phyloP scores from a whole-genome alignment of 768 basidiomycete species.

The Rhizopogon roseolus region DNA sequence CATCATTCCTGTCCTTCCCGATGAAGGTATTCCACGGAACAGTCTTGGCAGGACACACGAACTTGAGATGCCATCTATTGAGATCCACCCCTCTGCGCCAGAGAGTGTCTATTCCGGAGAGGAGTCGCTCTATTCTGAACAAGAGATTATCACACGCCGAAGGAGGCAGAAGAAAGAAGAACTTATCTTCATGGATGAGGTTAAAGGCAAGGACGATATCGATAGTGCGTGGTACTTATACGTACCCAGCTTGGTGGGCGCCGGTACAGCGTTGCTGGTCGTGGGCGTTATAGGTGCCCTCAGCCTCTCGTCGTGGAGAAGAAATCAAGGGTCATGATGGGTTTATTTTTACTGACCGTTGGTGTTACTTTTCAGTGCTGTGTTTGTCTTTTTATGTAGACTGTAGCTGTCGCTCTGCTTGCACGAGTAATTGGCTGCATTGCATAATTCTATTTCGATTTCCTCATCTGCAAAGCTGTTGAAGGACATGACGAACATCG shows the following conservation, averaged over 20 bases:
- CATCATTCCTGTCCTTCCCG: conserved; percentile 65
- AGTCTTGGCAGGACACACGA: conserved; percentile 30
- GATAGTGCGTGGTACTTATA: conserved; percentile 79
- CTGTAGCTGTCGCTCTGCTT: background rate
- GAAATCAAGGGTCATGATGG: conserved; percentile 54
- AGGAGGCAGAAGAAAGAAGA: conserved; percentile 58
- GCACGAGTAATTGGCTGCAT: background rate
- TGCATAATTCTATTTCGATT: background rate
- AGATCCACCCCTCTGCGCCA: conserved; percentile 31
- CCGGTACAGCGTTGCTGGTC: conserved; percentile 78
- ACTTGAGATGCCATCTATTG: conserved; percentile 67
- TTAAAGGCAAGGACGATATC: conserved; percentile 48
- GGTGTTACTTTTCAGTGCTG: conserved; percentile 5
- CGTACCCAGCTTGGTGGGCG: conserved; percentile 74
- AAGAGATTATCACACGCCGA: conserved; percentile 31
- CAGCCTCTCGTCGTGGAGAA: conserved; percentile 66
- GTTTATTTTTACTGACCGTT: background rate
- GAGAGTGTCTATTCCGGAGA: conserved; percentile 23
- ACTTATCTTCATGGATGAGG: conserved; percentile 38
- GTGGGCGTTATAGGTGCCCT: conserved; percentile 75
- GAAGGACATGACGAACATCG: background rate
- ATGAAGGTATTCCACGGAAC: conserved; percentile 30
- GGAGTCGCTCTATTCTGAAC: conserved; percentile 24
- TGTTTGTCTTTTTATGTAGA: conserved; percentile 10
- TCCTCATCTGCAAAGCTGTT: conserved; percentile 3